Evolutionary conservation across 345 rosid genomes (phyloP).

Genomic region (Euphorbia peplus): DNA sequence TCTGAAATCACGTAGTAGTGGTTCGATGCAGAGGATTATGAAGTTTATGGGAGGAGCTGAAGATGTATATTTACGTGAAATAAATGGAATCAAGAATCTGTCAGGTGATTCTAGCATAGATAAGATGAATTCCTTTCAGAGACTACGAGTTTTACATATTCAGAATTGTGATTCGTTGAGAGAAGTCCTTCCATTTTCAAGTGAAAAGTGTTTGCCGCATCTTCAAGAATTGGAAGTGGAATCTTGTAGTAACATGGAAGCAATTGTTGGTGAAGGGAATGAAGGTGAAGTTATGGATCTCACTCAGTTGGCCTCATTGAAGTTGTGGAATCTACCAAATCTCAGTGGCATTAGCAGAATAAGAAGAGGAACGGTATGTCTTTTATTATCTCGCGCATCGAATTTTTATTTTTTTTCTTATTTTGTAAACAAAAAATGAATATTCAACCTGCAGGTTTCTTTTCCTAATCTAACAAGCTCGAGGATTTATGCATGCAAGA

Average conservation of each 20-base stretch:
- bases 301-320: no score
- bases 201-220: constrained; percentile 10
- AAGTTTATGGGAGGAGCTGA: no score
- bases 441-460: no score
- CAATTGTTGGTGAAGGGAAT: constrained; percentile 8
- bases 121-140: background rate
- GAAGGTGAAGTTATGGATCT: background rate
- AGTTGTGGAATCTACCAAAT: no score
- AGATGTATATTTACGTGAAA: background rate
- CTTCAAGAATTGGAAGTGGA: constrained; percentile 13
- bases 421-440: no score
- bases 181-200: background rate
- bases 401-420: no score
- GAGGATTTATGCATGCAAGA: no score
- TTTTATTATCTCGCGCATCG: no score
- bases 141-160: background rate
- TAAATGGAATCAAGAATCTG: background rate
- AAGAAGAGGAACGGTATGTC: no score
- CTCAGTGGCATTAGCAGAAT: no score
- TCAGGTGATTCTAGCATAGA: no score
- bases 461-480: no score
- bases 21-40: background rate
- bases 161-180: background rate
- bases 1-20: background rate
- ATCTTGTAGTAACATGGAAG: constrained; percentile 10